Percentiles rank a stretch among this genome's conserved stretches.
Evolutionary conservation across 2,329 filamentous ascomycete species (phyloP).

Genomic region (Xylaria sp.): DNA sequence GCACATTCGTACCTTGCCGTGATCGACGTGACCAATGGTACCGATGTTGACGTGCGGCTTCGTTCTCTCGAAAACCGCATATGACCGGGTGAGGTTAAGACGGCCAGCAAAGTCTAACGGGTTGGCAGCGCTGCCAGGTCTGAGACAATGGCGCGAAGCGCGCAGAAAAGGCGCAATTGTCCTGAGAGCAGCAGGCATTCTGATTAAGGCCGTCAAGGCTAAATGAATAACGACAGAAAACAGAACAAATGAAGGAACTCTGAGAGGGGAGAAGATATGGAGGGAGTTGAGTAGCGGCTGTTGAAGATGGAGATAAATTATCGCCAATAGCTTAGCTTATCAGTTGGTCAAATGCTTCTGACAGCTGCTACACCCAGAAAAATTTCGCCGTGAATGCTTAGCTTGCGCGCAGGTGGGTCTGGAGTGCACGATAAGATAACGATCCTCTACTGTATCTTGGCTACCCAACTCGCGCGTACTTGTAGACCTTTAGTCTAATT

Average conservation of each 20-base stretch:
- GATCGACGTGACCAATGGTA: conserved; percentile 99
- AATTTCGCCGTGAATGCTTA: conserved; percentile 25
- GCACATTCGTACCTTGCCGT: conserved; percentile 82
- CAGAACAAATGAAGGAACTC: conserved; percentile 22
- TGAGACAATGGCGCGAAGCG: conserved; percentile 80
- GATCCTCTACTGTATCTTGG: neutral
- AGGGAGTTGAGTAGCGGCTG: conserved; percentile 7
- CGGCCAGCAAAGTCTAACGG: conserved; percentile 78
- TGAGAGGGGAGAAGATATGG: conserved; percentile 24
- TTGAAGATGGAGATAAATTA: conserved; percentile 26
- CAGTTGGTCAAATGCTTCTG: conserved; percentile 35
- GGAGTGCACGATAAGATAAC: conserved; percentile 34
- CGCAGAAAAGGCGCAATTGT: conserved; percentile 82
- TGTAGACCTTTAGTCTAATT: neutral
- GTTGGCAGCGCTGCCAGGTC: conserved; percentile 74
- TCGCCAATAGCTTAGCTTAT: conserved; percentile 16
- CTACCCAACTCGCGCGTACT: neutral
- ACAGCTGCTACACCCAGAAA: conserved; percentile 37
- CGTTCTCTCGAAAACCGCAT: conserved; percentile 81
- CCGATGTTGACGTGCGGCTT: conserved; percentile 99
- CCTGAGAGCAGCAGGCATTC: conserved; percentile 85
- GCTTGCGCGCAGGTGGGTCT: neutral
- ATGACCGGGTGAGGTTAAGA: conserved; percentile 72
- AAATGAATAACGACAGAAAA: conserved; percentile 19
- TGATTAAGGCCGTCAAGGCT: conserved; percentile 51